A percentile compares a stretch with the other conserved stretches of the same genome.
phyloP scores from a whole-genome alignment of 345 rosid genomes.

The Eutrema japonicum region DNA sequence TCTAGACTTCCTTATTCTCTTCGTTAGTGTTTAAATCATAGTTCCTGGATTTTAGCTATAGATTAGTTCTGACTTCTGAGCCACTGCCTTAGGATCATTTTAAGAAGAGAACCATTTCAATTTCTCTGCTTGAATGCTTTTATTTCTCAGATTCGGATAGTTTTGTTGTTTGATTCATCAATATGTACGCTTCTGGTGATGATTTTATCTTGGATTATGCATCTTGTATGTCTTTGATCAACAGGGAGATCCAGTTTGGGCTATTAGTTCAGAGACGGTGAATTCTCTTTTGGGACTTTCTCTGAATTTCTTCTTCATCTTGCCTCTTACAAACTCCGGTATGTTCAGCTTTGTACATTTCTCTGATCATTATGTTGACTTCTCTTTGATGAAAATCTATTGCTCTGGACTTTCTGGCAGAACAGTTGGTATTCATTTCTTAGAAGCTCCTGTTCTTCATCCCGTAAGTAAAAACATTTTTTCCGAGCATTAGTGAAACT shows the following conservation, averaged over 20 bases:
- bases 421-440: slow-evolving; percentile 68
- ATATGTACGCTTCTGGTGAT: neutral
- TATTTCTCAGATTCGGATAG: neutral
- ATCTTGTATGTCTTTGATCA: slow-evolving; percentile 12
- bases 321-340: slow-evolving; percentile 84
- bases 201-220: neutral
- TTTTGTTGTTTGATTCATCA: neutral
- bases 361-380: neutral
- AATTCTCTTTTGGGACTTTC: slow-evolving; percentile 77
- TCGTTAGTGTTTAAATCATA: neutral
- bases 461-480: slow-evolving; percentile 59
- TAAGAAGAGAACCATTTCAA: slow-evolving; percentile 1
- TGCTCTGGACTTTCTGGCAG: slow-evolving; percentile 56
- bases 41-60: neutral
- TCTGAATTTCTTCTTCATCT: slow-evolving; percentile 88
- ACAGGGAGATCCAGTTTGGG: slow-evolving; percentile 98
- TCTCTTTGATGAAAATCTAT: slow-evolving; percentile 28
- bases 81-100: neutral
- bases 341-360: slow-evolving; percentile 15
- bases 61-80: neutral
- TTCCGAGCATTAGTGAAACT: neutral
- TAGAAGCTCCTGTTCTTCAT: slow-evolving; percentile 85
- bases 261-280: slow-evolving; percentile 74
- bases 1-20: neutral
- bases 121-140: neutral